These are phyloP conservation scores for Flammula alnicola DNA, from an alignment of 1,284 basidiomycete species.

Conservation along the genomic window DNA sequence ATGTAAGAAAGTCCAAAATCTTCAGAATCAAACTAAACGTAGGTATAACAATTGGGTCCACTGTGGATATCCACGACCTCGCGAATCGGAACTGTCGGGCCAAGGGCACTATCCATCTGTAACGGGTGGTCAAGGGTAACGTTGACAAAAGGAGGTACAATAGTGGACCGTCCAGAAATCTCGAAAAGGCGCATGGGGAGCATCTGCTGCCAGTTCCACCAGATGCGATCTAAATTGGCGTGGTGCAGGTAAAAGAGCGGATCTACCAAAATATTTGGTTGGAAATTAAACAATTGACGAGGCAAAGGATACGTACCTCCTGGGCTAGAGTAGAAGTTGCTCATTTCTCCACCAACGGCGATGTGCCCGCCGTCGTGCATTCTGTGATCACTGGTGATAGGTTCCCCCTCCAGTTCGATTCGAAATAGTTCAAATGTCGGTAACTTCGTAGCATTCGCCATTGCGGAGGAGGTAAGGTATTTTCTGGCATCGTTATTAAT, in stretches of 20 bases:
- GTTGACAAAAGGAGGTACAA: slow-evolving; percentile 16
- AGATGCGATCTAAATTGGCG: slow-evolving; percentile 41
- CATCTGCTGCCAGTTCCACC: slow-evolving; percentile 41
- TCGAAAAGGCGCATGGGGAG: slow-evolving; percentile 32
- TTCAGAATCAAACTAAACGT: slow-evolving; percentile 12
- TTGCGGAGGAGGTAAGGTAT: slow-evolving; percentile 26
- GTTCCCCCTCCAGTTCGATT: slow-evolving; percentile 37
- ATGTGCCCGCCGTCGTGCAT: slow-evolving; percentile 33
- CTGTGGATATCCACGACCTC: slow-evolving; percentile 33
- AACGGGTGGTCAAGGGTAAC: slow-evolving; percentile 29
- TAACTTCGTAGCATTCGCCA: slow-evolving; percentile 29
- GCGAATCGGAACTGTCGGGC: slow-evolving; percentile 25
- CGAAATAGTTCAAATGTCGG: slow-evolving; percentile 38
- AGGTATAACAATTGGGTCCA: slow-evolving; percentile 28
- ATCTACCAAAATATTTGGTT: slow-evolving; percentile 26
- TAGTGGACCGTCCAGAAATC: slow-evolving; percentile 32
- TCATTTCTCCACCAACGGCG: slow-evolving; percentile 40
- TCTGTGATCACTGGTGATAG: slow-evolving; percentile 7
- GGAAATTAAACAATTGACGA: background rate
- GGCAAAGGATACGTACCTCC: background rate
- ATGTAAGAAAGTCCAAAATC: background rate
- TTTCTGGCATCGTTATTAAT: slow-evolving; percentile 27
- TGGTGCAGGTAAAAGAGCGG: slow-evolving; percentile 46
- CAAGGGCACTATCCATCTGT: slow-evolving; percentile 20
- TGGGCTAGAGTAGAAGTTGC: slow-evolving; percentile 33